Evolutionary conservation across 495 filamentous ascomycete species (phyloP).

Genomic region (Trichoderma erinaceum): DNA sequence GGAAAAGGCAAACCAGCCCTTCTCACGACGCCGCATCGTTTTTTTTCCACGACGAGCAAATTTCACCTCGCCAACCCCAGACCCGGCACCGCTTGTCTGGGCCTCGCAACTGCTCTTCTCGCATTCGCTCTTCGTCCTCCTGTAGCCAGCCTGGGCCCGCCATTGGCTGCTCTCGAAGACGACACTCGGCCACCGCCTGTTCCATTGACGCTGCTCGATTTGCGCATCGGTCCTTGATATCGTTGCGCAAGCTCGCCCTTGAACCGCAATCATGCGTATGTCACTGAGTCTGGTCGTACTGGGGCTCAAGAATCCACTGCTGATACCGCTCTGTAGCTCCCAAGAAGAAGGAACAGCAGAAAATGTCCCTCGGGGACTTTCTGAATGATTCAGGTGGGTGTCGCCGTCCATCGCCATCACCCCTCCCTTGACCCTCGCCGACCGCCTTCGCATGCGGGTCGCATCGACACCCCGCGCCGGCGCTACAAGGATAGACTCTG

Average conservation of each 20-base stretch:
- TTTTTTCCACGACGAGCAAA: conserved; percentile 15
- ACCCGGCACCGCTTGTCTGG: conserved; percentile 15
- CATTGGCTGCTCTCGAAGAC: background rate
- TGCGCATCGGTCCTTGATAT: conserved; percentile 40
- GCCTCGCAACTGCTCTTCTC: conserved; percentile 11
- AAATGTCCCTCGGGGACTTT: conserved; percentile 91
- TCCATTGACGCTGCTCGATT: conserved; percentile 16
- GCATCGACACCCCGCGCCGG: conserved; percentile 14
- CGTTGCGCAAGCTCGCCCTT: conserved; percentile 37
- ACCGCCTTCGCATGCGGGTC: conserved; percentile 14
- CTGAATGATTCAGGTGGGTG: conserved; percentile 74
- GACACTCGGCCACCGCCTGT: conserved; percentile 20
- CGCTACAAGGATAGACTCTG: background rate
- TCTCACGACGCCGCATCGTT: conserved; percentile 14
- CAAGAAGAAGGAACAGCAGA: conserved; percentile 78
- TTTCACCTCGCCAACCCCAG: conserved; percentile 16
- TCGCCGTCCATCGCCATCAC: conserved; percentile 23
- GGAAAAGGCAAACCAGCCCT: conserved; percentile 11
- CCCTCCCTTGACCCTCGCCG: conserved; percentile 21
- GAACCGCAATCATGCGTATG: conserved; percentile 85
- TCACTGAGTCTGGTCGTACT: conserved; percentile 23
- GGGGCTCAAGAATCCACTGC: conserved; percentile 21
- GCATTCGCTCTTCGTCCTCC: conserved; percentile 1
- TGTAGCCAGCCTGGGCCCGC: conserved; percentile 16
- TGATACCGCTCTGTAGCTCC: conserved; percentile 60